phyloP scores from a whole-genome alignment of 2,329 filamentous ascomycete genomes.

The Ceratocystis cubensis region DNA sequence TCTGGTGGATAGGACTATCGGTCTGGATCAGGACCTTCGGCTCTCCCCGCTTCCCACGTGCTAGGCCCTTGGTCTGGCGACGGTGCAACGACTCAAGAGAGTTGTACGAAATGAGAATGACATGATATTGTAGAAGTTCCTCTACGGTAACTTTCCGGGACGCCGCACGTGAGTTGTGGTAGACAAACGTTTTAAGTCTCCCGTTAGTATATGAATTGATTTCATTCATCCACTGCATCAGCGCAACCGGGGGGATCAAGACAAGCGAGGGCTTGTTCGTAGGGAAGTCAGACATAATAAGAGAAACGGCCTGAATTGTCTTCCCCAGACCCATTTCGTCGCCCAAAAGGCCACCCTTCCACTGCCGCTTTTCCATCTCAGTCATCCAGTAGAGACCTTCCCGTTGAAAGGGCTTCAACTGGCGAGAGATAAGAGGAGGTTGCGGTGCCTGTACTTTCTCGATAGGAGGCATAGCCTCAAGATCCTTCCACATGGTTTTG shows the following conservation, averaged over 20 bases:
- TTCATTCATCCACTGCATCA: slow-evolving; percentile 90
- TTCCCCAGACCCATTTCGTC: slow-evolving; percentile 99
- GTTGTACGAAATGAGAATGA: slow-evolving; percentile 96
- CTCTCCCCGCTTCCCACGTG: slow-evolving; percentile 28
- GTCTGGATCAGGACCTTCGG: background rate
- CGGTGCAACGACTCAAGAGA: slow-evolving; percentile 82
- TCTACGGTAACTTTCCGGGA: slow-evolving; percentile 62
- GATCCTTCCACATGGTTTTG: slow-evolving; percentile 68
- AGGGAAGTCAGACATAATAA: slow-evolving; percentile 96
- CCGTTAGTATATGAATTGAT: slow-evolving; percentile 74
- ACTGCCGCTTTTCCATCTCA: slow-evolving; percentile 71
- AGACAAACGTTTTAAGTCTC: slow-evolving; percentile 79
- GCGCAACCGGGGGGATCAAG: slow-evolving; percentile 78
- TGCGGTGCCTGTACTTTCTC: slow-evolving; percentile 35
- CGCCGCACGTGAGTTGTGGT: slow-evolving; percentile 75
- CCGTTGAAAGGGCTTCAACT: slow-evolving; percentile 84
- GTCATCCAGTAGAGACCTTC: slow-evolving; percentile 93
- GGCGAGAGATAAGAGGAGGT: slow-evolving; percentile 64
- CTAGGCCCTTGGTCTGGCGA: slow-evolving; percentile 85
- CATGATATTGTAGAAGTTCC: slow-evolving; percentile 70
- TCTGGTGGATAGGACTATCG: slow-evolving; percentile 61
- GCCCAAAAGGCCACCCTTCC: slow-evolving; percentile 80
- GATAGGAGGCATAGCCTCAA: slow-evolving; percentile 57
- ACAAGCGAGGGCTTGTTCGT: slow-evolving; percentile 72
- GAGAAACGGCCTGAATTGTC: slow-evolving; percentile 92